Base-by-base conservation (phyloP, 768 basidiomycete genomes). In the Suillus luteus region DNA sequence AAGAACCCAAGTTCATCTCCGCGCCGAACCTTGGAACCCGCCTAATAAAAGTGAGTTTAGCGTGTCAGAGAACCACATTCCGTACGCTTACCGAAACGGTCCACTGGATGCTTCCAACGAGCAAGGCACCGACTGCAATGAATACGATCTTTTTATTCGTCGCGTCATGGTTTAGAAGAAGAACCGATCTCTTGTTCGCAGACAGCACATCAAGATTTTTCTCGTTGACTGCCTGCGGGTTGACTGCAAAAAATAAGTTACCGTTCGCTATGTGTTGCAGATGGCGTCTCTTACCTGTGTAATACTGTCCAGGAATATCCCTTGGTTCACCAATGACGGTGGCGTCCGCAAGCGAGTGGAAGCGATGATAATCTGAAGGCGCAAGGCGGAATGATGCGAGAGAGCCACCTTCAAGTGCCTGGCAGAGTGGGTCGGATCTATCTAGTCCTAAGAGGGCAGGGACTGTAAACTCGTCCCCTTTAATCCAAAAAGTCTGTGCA, bases 351-450 rank as follows among this genome's bases (percentile, higher is more conserved):
- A 90, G 89, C 40, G 83, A 83, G 66, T 92, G 91, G 81, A 90
- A 92, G 15, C 91, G 85, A 71, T 93, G 92, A 68, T 93, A 93
- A 71, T 93, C 92, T 10, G 86, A 82, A 0, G 91, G 93, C 0
- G 93, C 91, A 19, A 94, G 84, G 59, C 92, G 81, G 74, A 90
- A 89, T 63, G 90, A 85, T 0, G 89, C 89, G 2, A 93, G 70
- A 27, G 84, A 80, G 0, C 80, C 76, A 27, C 79, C 77, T 9
- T 77, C 69, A 60, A 87, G 84, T n/a, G 68, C 63, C 27, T 72
- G 64, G 2, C 82, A 78, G 33, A 75, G 65, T 1, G 83, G 80
- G 1, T 85, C 76, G 54, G 76, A 71, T 0, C 80, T 73, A 22
- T 78, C 74, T 2, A 84, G 77, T 48, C 78, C 72, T 8, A 95